Evolutionary conservation across 257 asterid genomes (phyloP).

Genomic region (Solanum chilense): DNA sequence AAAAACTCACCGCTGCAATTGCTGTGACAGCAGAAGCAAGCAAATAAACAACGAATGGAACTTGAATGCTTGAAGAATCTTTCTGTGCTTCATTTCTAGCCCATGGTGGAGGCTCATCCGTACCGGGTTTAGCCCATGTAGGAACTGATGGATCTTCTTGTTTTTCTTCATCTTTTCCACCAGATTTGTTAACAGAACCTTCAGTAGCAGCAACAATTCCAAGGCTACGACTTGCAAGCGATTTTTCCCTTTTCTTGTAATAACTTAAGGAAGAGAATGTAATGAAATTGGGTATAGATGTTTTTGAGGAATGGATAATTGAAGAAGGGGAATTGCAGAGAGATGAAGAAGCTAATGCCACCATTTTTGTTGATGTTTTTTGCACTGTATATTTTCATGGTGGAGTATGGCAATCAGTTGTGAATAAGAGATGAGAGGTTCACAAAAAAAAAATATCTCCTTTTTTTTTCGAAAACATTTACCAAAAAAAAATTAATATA

Average conservation of each 20-base stretch:
- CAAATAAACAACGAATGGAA: slow-evolving; percentile 73
- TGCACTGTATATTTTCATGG: background rate
- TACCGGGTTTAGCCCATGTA: slow-evolving; percentile 75
- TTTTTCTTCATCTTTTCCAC: slow-evolving; percentile 6
- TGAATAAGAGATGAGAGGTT: background rate
- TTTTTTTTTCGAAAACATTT: background rate
- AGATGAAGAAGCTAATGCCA: slow-evolving; percentile 6
- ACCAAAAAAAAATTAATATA: too few relatives aligned
- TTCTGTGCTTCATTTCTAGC: slow-evolving; percentile 62
- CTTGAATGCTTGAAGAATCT: slow-evolving; percentile 39
- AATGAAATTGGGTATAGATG: slow-evolving; percentile 8
- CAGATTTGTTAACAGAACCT: slow-evolving; percentile 47
- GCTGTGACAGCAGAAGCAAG: slow-evolving; percentile 86
- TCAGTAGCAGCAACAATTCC: slow-evolving; percentile 32
- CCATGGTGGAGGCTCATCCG: slow-evolving; percentile 92
- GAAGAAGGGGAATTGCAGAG: slow-evolving; percentile 11
- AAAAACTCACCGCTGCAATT: slow-evolving; percentile 72
- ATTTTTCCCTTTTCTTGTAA: slow-evolving; percentile 8
- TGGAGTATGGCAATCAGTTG: background rate
- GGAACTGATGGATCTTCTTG: slow-evolving; percentile 50
- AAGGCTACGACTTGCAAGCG: background rate
- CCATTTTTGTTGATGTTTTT: slow-evolving; percentile 1
- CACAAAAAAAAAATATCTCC: background rate
- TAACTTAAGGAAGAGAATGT: slow-evolving; percentile 1
- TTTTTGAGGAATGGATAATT: slow-evolving; percentile 6